Conservation (phyloP, 495 filamentous ascomycete species). For the Cairneyella variabilis region DNA sequence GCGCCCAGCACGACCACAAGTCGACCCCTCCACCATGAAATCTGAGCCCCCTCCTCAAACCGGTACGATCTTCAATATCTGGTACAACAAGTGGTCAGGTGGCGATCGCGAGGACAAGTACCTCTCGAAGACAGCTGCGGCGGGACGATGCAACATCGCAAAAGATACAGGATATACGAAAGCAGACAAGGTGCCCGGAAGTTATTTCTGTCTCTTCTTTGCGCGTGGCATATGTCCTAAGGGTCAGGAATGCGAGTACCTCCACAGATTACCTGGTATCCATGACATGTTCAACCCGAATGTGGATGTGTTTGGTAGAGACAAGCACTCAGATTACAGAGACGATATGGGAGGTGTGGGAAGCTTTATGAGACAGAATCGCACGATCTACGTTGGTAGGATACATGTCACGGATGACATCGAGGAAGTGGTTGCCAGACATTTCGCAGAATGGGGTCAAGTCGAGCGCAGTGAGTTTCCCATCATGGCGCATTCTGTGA, state of each 20-base stretch:
- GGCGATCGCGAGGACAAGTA: constrained; percentile 93
- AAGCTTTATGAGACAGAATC: constrained; percentile 83
- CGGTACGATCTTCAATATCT: constrained; percentile 90
- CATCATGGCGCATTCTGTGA: not conserved
- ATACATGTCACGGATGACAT: constrained; percentile 98
- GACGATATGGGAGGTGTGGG: constrained; percentile 98
- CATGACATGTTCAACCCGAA: constrained; percentile 86
- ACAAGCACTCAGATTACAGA: constrained; percentile 82
- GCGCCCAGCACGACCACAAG: constrained; percentile 65
- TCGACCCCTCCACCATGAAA: constrained; percentile 75
- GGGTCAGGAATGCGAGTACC: constrained; percentile 89
- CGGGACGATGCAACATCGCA: constrained; percentile 75
- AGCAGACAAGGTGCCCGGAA: constrained; percentile 74
- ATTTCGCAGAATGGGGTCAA: constrained; percentile 93
- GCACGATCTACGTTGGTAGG: constrained; percentile 87
- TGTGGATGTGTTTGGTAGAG: constrained; percentile 88
- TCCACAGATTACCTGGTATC: constrained; percentile 79
- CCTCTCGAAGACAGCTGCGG: constrained; percentile 68
- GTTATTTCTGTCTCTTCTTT: constrained; percentile 92
- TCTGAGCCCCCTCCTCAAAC: constrained; percentile 84
- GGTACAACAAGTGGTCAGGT: constrained; percentile 94
- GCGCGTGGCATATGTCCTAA: constrained; percentile 77
- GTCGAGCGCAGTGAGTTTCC: constrained; percentile 62
- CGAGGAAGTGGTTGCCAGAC: constrained; percentile 89
- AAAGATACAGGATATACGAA: constrained; percentile 84